Conservation (phyloP, 306 rosid genomes). For the Datisca glomerata region DNA sequence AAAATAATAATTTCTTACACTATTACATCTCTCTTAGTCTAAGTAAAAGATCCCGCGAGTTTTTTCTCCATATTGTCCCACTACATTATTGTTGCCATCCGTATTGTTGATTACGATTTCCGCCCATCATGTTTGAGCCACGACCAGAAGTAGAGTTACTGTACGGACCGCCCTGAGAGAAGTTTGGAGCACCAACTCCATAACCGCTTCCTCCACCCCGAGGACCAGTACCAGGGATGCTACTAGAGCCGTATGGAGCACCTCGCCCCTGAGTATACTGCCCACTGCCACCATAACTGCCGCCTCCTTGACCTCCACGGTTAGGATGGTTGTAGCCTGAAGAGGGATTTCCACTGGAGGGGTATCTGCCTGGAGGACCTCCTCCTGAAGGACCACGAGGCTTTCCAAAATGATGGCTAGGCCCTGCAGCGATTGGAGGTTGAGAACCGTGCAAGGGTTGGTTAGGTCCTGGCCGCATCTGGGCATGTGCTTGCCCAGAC, state of each 20-base stretch:
- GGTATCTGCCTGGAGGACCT: slow-evolving; percentile 33
- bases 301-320: slow-evolving; percentile 36
- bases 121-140: slow-evolving; percentile 40
- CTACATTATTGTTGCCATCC: slow-evolving; percentile 32
- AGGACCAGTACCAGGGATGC: slow-evolving; percentile 31
- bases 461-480: slow-evolving; percentile 36
- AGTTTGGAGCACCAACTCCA: slow-evolving; percentile 35
- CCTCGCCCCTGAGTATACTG: slow-evolving; percentile 43
- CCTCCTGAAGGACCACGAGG: slow-evolving; percentile 46
- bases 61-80: too few species aligned
- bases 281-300: slow-evolving; percentile 23
- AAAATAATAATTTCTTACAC: too few species aligned
- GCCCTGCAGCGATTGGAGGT: slow-evolving; percentile 27
- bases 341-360: slow-evolving; percentile 25
- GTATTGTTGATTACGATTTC: slow-evolving; percentile 38
- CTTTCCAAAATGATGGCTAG: slow-evolving; percentile 34
- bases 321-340: slow-evolving; percentile 30
- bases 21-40: too few species aligned
- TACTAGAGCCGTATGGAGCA: slow-evolving; percentile 31
- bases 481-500: slow-evolving; percentile 40
- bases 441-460: slow-evolving; percentile 31
- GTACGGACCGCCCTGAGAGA: slow-evolving; percentile 26
- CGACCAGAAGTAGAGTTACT: slow-evolving; percentile 33
- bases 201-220: slow-evolving; percentile 35
- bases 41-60: too few species aligned